phyloP scores from a whole-genome alignment of 176 grass and related monocot genomes.

The Hordeum vulgare region MorexV3_pseudomolecules_assembly NC_058521.1:36751052-36751551 shows the following conservation, averaged over 20 bases:
- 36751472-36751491: too few species aligned
- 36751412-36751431: too few species aligned
- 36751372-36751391: too few species aligned
- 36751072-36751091: neutral
- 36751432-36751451: too few species aligned
- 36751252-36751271: constrained; percentile 3
- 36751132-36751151: neutral
- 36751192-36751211: constrained; percentile 22
- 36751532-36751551: too few species aligned
- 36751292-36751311: neutral
- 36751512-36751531: too few species aligned
- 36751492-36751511: too few species aligned
- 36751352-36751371: too few species aligned
- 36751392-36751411: too few species aligned
- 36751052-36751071: neutral
- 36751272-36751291: neutral
- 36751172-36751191: constrained; percentile 27
- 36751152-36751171: neutral
- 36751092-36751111: neutral
- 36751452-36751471: too few species aligned
- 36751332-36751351: too few species aligned
- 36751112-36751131: neutral
- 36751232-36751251: neutral
- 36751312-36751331: too few species aligned
- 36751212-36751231: neutral